Percentiles rank a stretch among this genome's conserved stretches.
Conservation (phyloP, 2,329 filamentous ascomycete genomes). For the Dactylellina leptospora region DNA sequence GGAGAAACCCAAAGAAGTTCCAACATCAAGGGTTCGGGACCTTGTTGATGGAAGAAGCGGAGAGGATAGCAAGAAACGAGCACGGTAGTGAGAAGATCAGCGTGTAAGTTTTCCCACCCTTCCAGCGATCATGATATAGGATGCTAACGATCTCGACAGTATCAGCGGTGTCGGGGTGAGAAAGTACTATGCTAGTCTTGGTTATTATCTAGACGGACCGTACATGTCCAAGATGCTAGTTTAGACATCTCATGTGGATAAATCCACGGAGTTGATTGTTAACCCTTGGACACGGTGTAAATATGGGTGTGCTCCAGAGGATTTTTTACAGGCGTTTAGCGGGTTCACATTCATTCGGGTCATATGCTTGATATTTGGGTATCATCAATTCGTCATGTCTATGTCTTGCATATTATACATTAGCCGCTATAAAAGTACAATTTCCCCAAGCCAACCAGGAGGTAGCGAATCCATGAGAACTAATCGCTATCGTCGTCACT, state of each 20-base stretch:
- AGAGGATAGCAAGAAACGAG: conserved; percentile 91
- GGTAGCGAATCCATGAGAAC: neutral
- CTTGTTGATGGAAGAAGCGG: conserved; percentile 95
- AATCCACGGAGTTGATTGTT: neutral
- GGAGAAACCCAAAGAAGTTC: conserved; percentile 92
- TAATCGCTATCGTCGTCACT: conserved; percentile 76
- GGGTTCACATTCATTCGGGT: conserved; percentile 7
- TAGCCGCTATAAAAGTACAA: conserved; percentile 47
- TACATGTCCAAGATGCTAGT: conserved; percentile 73
- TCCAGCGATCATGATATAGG: neutral
- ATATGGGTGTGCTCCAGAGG: conserved; percentile 6
- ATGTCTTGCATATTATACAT: conserved; percentile 50
- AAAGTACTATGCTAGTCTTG: conserved; percentile 92
- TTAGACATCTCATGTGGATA: conserved; percentile 54
- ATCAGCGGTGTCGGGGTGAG: conserved; percentile 97
- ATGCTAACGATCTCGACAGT: conserved; percentile 49
- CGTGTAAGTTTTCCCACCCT: conserved; percentile 64
- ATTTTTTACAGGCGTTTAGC: conserved; percentile 11
- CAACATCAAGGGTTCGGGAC: conserved; percentile 98
- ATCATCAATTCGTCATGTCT: conserved; percentile 50
- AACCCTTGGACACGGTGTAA: neutral
- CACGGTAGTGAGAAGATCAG: conserved; percentile 94
- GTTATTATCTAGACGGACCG: conserved; percentile 91
- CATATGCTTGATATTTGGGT: conserved; percentile 18
- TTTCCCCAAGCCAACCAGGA: conserved; percentile 8